These are phyloP conservation scores for Candida rishiriensis DNA, from an alignment of 805 yeast species.

Conservation along the genomic window DNA sequence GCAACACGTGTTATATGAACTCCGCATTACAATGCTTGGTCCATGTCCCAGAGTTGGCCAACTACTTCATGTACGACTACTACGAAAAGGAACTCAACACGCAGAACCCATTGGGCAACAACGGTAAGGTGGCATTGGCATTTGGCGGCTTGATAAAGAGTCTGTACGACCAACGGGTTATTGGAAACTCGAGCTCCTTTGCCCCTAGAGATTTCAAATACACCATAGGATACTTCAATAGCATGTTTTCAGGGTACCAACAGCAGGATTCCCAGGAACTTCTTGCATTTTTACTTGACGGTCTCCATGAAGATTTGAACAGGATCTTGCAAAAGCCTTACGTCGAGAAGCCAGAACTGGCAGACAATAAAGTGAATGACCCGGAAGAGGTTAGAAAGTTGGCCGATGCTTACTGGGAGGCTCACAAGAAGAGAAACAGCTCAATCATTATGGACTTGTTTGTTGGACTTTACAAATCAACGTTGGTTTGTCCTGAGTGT, in stretches of 20 bases:
- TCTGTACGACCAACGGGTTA: conserved; percentile 39
- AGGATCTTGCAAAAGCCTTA: conserved; percentile 79
- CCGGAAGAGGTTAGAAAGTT: conserved; percentile 49
- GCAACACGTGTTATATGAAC: conserved; percentile 93
- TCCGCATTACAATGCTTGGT: conserved; percentile 86
- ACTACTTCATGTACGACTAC: conserved; percentile 63
- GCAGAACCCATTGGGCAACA: conserved; percentile 79
- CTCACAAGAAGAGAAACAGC: conserved; percentile 75
- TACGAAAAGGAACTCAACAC: conserved; percentile 64
- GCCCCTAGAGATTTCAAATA: conserved; percentile 77
- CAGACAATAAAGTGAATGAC: conserved; percentile 56
- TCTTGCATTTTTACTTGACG: conserved; percentile 80
- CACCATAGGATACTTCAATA: conserved; percentile 73
- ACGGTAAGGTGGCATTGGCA: conserved; percentile 73
- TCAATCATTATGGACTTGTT: conserved; percentile 82
- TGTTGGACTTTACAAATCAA: conserved; percentile 87
- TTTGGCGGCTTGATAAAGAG: conserved; percentile 67
- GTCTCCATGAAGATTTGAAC: conserved; percentile 88
- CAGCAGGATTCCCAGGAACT: conserved; percentile 97
- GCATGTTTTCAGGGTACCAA: conserved; percentile 71
- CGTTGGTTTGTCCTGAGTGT: conserved; percentile 85
- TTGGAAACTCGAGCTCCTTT: conserved; percentile 20
- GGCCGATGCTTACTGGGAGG: conserved; percentile 76
- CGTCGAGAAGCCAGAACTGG: conserved; percentile 80
- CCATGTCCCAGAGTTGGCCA: conserved; percentile 78